These are phyloP conservation scores for Alternaria novae-zelandiae DNA, from an alignment of 2,329 filamentous ascomycete genomes.

Conservation along the genomic window DNA sequence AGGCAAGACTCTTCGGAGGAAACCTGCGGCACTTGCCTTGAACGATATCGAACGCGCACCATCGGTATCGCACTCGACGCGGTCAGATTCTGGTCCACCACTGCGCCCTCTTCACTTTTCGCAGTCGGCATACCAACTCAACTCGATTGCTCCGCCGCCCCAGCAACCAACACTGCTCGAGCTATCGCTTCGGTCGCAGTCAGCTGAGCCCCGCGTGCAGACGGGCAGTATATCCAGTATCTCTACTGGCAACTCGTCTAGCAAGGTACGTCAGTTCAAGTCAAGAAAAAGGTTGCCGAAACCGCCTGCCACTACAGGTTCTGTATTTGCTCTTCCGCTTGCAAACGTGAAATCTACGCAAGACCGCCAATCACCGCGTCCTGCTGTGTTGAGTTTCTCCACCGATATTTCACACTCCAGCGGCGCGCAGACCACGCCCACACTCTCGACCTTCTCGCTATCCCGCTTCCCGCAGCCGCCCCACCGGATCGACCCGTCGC, in stretches of 20 bases:
- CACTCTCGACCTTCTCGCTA: slow-evolving; percentile 36
- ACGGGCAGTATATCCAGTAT: slow-evolving; percentile 23
- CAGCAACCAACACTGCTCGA: slow-evolving; percentile 25
- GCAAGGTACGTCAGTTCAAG: slow-evolving; percentile 41
- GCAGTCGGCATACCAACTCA: slow-evolving; percentile 39
- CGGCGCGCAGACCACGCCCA: slow-evolving; percentile 24
- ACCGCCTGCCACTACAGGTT: slow-evolving; percentile 26
- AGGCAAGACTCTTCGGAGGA: slow-evolving; percentile 46
- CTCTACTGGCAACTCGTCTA: slow-evolving; percentile 15
- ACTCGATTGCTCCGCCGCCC: slow-evolving; percentile 21
- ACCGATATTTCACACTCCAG: slow-evolving; percentile 29
- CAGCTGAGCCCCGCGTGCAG: slow-evolving; percentile 32
- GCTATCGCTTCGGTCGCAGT: slow-evolving; percentile 33
- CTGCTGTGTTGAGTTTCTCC: slow-evolving; percentile 24
- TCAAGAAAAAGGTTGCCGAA: slow-evolving; percentile 45
- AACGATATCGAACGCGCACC: slow-evolving; percentile 40
- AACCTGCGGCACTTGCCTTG: slow-evolving; percentile 43
- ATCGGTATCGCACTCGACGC: slow-evolving; percentile 17
- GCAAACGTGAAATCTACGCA: slow-evolving; percentile 24
- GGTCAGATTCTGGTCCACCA: slow-evolving; percentile 18
- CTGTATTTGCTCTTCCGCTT: slow-evolving; percentile 16
- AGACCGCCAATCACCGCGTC: slow-evolving; percentile 25
- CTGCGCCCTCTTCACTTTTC: slow-evolving; percentile 35
- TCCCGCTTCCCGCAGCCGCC: slow-evolving; percentile 47
- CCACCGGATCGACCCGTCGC: slow-evolving; percentile 23